Evolutionary conservation across 345 rosid species (phyloP).

Genomic region (Adansonia digitata): DNA sequence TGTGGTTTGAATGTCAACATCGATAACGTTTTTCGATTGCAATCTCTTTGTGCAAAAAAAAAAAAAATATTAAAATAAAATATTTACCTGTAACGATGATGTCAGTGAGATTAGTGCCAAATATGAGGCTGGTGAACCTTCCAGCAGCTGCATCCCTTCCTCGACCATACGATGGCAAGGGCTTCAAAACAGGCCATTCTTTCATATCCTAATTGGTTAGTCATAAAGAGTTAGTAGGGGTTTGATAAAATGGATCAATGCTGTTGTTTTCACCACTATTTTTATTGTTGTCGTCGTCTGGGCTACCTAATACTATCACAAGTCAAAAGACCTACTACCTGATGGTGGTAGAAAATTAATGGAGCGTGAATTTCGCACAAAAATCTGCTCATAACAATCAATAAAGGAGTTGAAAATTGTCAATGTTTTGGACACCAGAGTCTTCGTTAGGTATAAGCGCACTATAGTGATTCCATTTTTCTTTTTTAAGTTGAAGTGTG

Average conservation of each 20-base stretch:
- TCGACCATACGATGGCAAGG: slow-evolving; percentile 89
- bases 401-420: not conserved
- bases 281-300: too few relatives aligned
- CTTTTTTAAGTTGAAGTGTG: too few relatives aligned
- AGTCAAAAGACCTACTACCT: not conserved
- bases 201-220: slow-evolving; percentile 42
- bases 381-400: not conserved
- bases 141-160: slow-evolving; percentile 91
- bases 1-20: too few relatives aligned
- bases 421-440: not conserved
- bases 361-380: not conserved
- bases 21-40: too few relatives aligned
- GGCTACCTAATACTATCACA: not conserved
- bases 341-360: not conserved
- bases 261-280: not conserved
- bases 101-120: slow-evolving; percentile 85
- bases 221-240: not conserved
- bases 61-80: not conserved
- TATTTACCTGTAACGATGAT: slow-evolving; percentile 65
- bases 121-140: slow-evolving; percentile 72
- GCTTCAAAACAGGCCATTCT: slow-evolving; percentile 65
- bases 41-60: too few relatives aligned
- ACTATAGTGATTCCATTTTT: too few relatives aligned
- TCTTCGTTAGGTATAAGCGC: not conserved
- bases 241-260: not conserved